Evolutionary conservation across 116 monocot genomes (phyloP), one percentile per base, ranked within the genome.

Genomic region (Papilionanthe hybrid): DNA sequence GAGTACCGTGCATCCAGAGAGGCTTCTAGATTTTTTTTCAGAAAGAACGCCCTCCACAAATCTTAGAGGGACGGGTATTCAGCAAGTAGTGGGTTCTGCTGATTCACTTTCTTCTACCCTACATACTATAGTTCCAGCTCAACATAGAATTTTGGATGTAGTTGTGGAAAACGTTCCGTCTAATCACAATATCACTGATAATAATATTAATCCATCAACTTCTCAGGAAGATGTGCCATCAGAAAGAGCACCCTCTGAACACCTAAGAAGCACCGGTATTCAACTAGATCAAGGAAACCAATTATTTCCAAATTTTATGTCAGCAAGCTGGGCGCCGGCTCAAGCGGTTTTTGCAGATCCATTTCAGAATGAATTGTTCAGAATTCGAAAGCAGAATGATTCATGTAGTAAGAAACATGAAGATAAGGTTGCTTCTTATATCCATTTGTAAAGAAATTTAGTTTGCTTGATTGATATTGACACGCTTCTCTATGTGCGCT

Each of bases 331-430:
- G 67, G 29, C 88, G 15, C 87, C 86, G 49, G 49, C 77, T 68
- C 84, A 85, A 80, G 83, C 57, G 9, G 32, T 89, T 83, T 82
- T 80, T 74, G 53, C 87, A 48, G 92, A 95, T 50, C 95, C 91
- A 28, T 86, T 92, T 72, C 82, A 85, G 77, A 92, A 89, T 88
- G 95, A 95, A 81, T 78, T 92, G 19, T 66, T 29, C n/a, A 95
- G 88, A 79, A 82, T 95, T 77, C 72, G 75, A 0, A 85, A 72
- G 63, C 85, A 86, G 63, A 71, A 72, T 37, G 88, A 91, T 9
- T 50, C 20, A 18, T 56, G 82, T 9, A 72, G 5, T 18, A 88
- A 89, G 68, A 79, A 76, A 75, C 79, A 85, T 60, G 91, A 92
- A 32, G 88, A 86, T 9, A 84, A 83, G 95, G 92, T 95, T 55